Conservation (phyloP, 345 rosid species). For the Euphorbia tirucalli region DNA sequence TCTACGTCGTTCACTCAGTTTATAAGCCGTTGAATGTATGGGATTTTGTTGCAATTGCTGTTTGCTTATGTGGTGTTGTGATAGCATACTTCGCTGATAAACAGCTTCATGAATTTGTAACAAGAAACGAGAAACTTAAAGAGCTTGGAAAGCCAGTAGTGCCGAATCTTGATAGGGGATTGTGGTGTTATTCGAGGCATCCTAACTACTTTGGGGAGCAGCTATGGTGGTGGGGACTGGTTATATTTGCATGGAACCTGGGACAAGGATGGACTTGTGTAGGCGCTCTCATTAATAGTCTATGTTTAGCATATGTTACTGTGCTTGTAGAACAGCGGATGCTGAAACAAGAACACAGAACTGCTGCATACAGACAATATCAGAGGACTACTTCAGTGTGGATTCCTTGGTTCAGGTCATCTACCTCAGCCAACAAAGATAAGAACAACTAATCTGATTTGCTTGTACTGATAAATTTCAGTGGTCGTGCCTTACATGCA, state of each 20-base stretch:
- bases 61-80: constrained; percentile 61
- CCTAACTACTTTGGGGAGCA: constrained; percentile 97
- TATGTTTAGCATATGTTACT: constrained; percentile 81
- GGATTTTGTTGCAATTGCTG: constrained; percentile 60
- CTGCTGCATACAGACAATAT: constrained; percentile 75
- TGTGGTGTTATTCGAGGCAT: constrained; percentile 84
- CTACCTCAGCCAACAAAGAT: constrained; percentile 22
- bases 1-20: constrained; percentile 56
- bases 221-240: constrained; percentile 98
- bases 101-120: constrained; percentile 72
- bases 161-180: constrained; percentile 67
- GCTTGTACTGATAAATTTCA: neutral
- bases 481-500: neutral
- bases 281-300: constrained; percentile 64
- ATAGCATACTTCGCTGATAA: constrained; percentile 80
- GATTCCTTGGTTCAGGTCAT: constrained; percentile 84
- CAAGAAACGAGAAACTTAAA: constrained; percentile 58
- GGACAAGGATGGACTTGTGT: constrained; percentile 72
- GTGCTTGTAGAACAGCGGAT: constrained; percentile 77
- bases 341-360: constrained; percentile 70
- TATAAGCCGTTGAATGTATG: constrained; percentile 59
- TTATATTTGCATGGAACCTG: constrained; percentile 75
- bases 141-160: constrained; percentile 70
- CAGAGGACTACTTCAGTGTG: constrained; percentile 92
- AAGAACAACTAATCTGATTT: constrained; percentile 16